phyloP scores from a whole-genome alignment of 2,329 filamentous ascomycete genomes.

The Ophiostoma novo-ulmi region DNA sequence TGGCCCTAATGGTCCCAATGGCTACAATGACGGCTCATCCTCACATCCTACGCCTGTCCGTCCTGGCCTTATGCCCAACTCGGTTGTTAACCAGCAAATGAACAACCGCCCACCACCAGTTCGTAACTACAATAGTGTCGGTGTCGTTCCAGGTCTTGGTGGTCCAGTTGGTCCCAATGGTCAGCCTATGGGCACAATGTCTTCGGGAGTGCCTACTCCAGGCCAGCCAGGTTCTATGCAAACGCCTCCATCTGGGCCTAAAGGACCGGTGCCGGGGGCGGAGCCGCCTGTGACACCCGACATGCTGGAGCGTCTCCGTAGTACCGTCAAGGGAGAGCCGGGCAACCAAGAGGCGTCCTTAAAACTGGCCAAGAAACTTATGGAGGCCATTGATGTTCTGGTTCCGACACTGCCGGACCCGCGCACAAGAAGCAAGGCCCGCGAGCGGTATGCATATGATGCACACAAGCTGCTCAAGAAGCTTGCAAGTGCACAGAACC shows the following conservation, averaged over 20 bases:
- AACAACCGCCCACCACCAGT: slow-evolving; percentile 55
- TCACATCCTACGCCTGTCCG: slow-evolving; percentile 59
- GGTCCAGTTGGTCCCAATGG: slow-evolving; percentile 24
- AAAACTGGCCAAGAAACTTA: slow-evolving; percentile 71
- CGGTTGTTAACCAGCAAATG: slow-evolving; percentile 34
- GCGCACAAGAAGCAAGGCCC: slow-evolving; percentile 65
- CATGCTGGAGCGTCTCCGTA: slow-evolving; percentile 71
- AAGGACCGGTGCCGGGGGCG: not conserved
- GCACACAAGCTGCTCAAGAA: slow-evolving; percentile 91
- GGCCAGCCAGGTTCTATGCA: slow-evolving; percentile 31
- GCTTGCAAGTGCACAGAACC: slow-evolving; percentile 64
- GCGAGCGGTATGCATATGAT: slow-evolving; percentile 79
- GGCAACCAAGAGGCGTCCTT: slow-evolving; percentile 68
- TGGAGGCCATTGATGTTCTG: slow-evolving; percentile 77
- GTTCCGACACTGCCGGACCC: slow-evolving; percentile 61
- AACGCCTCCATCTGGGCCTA: slow-evolving; percentile 25
- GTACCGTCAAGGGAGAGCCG: slow-evolving; percentile 63
- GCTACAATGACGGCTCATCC: slow-evolving; percentile 39
- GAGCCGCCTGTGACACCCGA: slow-evolving; percentile 64
- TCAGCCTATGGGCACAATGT: slow-evolving; percentile 31
- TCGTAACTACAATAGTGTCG: slow-evolving; percentile 43
- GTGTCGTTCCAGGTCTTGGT: slow-evolving; percentile 22
- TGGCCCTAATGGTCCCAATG: slow-evolving; percentile 17
- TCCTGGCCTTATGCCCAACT: slow-evolving; percentile 55
- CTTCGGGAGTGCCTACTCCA: slow-evolving; percentile 28